Percentiles rank a stretch among this genome's conserved stretches.
Evolutionary conservation across 768 basidiomycete genomes (phyloP).

Genomic region (Lentinula boryana): DNA sequence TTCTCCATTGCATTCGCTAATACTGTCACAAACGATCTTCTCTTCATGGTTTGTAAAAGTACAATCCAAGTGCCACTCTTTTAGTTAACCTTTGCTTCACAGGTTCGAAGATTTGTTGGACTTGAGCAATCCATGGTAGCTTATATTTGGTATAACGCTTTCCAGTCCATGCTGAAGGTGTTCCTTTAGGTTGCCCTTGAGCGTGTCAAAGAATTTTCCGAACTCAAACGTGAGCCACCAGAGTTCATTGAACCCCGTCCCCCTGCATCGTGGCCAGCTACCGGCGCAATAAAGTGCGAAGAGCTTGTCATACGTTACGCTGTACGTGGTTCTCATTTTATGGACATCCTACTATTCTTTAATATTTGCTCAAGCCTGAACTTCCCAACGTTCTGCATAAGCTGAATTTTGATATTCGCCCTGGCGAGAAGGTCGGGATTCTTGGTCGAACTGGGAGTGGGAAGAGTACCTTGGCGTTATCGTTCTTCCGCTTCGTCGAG

Average conservation of each 20-base stretch:
- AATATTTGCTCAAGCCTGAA: slow-evolving; percentile 51
- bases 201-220: slow-evolving; percentile 88
- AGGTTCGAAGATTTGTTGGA: slow-evolving; percentile 77
- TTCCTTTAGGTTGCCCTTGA: slow-evolving; percentile 66
- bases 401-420: slow-evolving; percentile 64
- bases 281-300: slow-evolving; percentile 64
- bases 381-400: slow-evolving; percentile 81
- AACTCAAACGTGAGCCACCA: slow-evolving; percentile 67
- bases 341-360: not conserved
- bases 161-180: not conserved
- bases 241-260: slow-evolving; percentile 89
- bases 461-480: slow-evolving; percentile 77
- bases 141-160: not conserved
- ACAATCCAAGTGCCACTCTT: not conserved
- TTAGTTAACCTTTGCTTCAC: not conserved
- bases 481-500: slow-evolving; percentile 90
- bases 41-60: slow-evolving; percentile 48
- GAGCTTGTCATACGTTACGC: slow-evolving; percentile 75
- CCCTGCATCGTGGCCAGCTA: slow-evolving; percentile 69
- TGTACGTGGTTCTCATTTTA: slow-evolving; percentile 31
- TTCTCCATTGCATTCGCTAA: slow-evolving; percentile 84
- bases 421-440: slow-evolving; percentile 77
- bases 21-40: slow-evolving; percentile 64
- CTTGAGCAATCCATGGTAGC: slow-evolving; percentile 89
- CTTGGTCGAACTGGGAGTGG: slow-evolving; percentile 70